Base-by-base conservation (phyloP, 23 red algal species). In the Gracilaria gracilis region DNA sequence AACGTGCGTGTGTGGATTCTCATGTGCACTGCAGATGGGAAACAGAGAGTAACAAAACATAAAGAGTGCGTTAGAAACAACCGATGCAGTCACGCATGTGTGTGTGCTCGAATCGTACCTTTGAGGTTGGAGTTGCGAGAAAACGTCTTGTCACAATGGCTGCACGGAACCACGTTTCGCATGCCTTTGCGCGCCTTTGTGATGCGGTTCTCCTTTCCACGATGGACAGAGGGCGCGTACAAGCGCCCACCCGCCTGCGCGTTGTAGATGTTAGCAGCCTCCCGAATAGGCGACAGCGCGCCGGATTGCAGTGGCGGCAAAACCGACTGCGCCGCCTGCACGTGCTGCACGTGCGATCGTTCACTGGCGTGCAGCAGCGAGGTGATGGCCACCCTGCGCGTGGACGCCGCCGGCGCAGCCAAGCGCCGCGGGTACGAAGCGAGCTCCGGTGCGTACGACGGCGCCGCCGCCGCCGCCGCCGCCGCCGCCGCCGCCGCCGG, bases 121-220 rank as follows among this genome's bases (percentile, higher is more conserved):
- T 77, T 77, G n/a, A 77, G 32, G 72, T 77, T 77, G 17, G 72
- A 77, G 72, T 77, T 77, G 38, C 72, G 72, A 0, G 72, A 77
- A 51, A 77, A 77, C 1, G 72, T 77, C 72, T 77, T 77, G 23
- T 48, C 20, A 34, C 72, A 77, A 35, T 49, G 50, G 40, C 42
- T 40, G 28, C 72, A 77, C 72, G 72, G 72, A 51, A 77, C 50
- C 39, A 77, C 42, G n/a, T n/a, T n/a, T n/a, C n/a, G 35, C 36
- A 35, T 42, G 13, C 2, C 8, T 28, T 46, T n/a, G n/a, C n/a
- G n/a, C 15, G 2, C 6, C 39, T 77, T 77, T 9, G 34, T 13
- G 31, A 77, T 37, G 20, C 72, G 72, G 23, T 77, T 77, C 21
- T 77, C 72, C 42, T 77, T 50, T 46, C 72, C 72, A 35, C 0